phyloP scores from a whole-genome alignment of 2,329 filamentous ascomycete genomes.

The Tolypocladium ovalisporum region DNA sequence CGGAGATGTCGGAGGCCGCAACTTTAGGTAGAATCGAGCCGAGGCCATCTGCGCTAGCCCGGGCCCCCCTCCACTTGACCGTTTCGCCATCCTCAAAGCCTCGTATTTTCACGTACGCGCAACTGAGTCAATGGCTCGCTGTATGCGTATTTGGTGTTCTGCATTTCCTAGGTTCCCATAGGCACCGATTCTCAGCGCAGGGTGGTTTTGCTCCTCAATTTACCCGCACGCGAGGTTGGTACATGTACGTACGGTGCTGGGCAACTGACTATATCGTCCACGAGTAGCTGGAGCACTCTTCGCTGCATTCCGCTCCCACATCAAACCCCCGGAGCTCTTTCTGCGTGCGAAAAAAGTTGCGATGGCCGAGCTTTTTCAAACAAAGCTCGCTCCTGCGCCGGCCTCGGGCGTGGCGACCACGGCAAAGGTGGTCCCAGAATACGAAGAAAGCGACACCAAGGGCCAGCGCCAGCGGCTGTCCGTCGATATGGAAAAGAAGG shows the following conservation, averaged over 20 bases:
- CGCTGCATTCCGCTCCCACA: too few relatives aligned
- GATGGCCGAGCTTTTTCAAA: neutral
- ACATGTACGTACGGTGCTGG: too few relatives aligned
- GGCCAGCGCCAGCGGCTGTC: neutral
- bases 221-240: too few relatives aligned
- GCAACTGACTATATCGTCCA: too few relatives aligned
- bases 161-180: too few relatives aligned
- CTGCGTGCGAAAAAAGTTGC: neutral
- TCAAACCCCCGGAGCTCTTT: too few relatives aligned
- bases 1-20: neutral
- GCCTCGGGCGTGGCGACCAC: neutral
- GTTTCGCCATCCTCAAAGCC: neutral
- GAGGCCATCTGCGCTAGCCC: neutral
- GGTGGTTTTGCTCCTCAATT: too few relatives aligned
- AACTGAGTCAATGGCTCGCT: too few relatives aligned
- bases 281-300: too few relatives aligned
- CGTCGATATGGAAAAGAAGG: neutral
- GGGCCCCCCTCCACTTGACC: neutral
- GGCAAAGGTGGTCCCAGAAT: neutral
- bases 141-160: too few relatives aligned
- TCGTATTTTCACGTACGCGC: too few relatives aligned
- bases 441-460: neutral
- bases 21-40: neutral
- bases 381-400: neutral
- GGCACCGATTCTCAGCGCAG: too few relatives aligned